These are phyloP conservation scores for Pseudocercospora musae DNA, from an alignment of 2,329 filamentous ascomycete genomes.

Conservation along the genomic window DNA sequence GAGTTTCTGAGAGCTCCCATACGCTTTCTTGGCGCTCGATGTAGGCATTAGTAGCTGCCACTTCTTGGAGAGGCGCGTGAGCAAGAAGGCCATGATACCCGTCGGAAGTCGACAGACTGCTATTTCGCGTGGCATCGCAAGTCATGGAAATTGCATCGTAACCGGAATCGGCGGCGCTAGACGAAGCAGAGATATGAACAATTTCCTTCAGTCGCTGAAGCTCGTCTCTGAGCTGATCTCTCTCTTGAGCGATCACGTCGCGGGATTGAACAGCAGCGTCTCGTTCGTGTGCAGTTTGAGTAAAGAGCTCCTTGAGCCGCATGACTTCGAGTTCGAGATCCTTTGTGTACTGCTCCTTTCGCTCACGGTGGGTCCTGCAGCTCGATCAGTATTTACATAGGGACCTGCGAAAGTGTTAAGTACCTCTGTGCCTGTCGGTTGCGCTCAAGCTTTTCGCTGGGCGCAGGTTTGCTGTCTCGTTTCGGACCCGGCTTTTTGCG, in stretches of 20 bases:
- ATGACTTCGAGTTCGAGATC: constrained; percentile 24
- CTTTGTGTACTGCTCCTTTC: constrained; percentile 27
- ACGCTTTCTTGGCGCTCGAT: constrained; percentile 10
- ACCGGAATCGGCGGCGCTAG: constrained; percentile 20
- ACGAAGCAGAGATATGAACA: constrained; percentile 13
- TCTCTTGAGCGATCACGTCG: constrained; percentile 15
- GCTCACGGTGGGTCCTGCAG: constrained; percentile 23
- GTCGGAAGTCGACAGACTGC: constrained; percentile 19
- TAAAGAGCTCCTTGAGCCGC: constrained; percentile 23
- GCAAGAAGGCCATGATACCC: constrained; percentile 17
- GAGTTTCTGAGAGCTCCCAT: constrained; percentile 18
- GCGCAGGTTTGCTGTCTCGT: constrained; percentile 24
- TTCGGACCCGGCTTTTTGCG: constrained; percentile 27
- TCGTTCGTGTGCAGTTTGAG: constrained; percentile 18
- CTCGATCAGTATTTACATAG: background rate
- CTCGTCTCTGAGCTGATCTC: constrained; percentile 15
- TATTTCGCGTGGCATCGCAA: constrained; percentile 20
- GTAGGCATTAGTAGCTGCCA: constrained; percentile 8
- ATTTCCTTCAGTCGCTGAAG: constrained; percentile 15
- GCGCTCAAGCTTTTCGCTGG: constrained; percentile 23
- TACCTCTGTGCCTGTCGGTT: constrained; percentile 27
- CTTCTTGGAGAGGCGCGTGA: constrained; percentile 13
- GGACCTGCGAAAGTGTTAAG: too few species aligned
- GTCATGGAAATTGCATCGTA: constrained; percentile 19
- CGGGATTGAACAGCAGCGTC: constrained; percentile 16